Percentiles rank a stretch among this genome's conserved stretches.
Conservation (phyloP, 1,284 basidiomycete genomes). For the Boletellus dicymbophilus region DNA sequence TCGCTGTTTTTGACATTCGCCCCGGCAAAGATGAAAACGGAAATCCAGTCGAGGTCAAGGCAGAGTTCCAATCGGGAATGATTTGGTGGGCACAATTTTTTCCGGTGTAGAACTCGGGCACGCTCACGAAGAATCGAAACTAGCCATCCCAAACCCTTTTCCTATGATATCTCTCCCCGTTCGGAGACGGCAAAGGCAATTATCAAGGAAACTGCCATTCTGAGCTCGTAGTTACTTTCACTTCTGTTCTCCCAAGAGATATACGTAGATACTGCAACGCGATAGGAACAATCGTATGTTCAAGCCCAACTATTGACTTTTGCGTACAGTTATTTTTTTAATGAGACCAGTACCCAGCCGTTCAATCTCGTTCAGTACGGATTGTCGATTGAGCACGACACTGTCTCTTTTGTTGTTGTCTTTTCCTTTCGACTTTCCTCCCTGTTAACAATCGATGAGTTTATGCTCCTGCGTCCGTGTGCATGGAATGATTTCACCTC, state of each 20-base stretch:
- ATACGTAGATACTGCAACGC: neutral
- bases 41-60: constrained; percentile 29
- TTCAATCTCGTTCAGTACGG: constrained; percentile 78
- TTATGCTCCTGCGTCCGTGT: neutral
- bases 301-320: constrained; percentile 12
- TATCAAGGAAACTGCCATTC: constrained; percentile 30
- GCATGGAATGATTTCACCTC: constrained; percentile 37
- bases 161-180: constrained; percentile 35
- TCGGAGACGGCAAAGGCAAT: constrained; percentile 28
- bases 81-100: constrained; percentile 38
- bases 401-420: constrained; percentile 56
- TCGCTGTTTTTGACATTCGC: constrained; percentile 44
- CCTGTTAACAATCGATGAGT: constrained; percentile 24
- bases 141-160: constrained; percentile 32
- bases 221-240: constrained; percentile 15
- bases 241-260: neutral
- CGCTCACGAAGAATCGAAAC: constrained; percentile 2
- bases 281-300: neutral
- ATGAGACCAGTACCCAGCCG: constrained; percentile 79
- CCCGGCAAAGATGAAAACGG: constrained; percentile 40
- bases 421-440: constrained; percentile 54
- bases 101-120: neutral
- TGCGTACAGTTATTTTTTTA: constrained; percentile 42
- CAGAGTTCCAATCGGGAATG: constrained; percentile 45
- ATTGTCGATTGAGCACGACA: constrained; percentile 74